Percentiles rank a stretch among this genome's conserved stretches.
Conservation (phyloP, 2,329 filamentous ascomycete species). For the Aspergillus hortae region DNA sequence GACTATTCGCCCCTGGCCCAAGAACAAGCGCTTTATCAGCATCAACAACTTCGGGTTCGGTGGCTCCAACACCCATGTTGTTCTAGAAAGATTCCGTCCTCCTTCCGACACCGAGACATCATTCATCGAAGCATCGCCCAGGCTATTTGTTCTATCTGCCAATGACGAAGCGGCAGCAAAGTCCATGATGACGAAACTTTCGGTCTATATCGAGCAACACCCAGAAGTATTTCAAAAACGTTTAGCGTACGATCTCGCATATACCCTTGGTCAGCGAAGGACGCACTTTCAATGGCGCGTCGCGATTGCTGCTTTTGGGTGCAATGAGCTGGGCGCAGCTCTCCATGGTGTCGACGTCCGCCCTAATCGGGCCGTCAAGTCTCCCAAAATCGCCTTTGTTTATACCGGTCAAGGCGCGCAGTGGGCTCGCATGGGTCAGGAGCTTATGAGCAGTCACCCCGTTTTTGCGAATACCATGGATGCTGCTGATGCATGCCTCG, state of each 20-base stretch:
- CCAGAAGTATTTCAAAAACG: not conserved
- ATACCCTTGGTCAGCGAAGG: not conserved
- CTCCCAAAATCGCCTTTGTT: conserved; percentile 27
- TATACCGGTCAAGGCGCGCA: conserved; percentile 41
- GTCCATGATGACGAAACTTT: not conserved
- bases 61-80: conserved; percentile 31
- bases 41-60: conserved; percentile 40
- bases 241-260: not conserved
- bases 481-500: conserved; percentile 4
- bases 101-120: not conserved
- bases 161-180: not conserved
- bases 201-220: not conserved
- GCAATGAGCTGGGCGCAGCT: not conserved
- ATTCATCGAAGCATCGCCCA: not conserved
- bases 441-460: conserved; percentile 16
- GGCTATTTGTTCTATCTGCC: not conserved
- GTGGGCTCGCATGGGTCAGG: conserved; percentile 32
- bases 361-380: not conserved
- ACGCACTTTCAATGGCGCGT: not conserved
- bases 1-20: not conserved
- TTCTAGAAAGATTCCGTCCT: conserved; percentile 27
- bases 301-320: conserved; percentile 15
- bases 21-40: conserved; percentile 2
- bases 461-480: not conserved
- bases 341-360: not conserved